phyloP scores from a whole-genome alignment of 139 green algal species.

The Parachlorella kessleri region DNA sequence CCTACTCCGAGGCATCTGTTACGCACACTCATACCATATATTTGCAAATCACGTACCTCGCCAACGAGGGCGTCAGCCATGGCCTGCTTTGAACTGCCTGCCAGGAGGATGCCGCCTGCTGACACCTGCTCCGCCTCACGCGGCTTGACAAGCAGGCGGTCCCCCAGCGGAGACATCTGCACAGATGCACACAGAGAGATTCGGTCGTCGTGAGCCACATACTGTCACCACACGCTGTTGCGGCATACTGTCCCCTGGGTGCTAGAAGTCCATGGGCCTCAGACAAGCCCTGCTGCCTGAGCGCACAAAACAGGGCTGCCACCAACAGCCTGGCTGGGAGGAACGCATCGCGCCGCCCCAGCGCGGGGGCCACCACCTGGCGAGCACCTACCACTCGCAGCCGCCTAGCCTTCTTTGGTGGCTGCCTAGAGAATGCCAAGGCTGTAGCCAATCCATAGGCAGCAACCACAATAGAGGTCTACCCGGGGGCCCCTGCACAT shows the following conservation, averaged over 20 bases:
- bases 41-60: too few species aligned
- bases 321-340: background rate
- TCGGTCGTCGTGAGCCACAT: background rate
- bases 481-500: too few species aligned
- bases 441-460: too few species aligned
- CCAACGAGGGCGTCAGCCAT: constrained; percentile 47
- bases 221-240: too few species aligned
- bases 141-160: constrained; percentile 57
- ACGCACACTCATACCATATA: too few species aligned
- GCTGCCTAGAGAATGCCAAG: too few species aligned
- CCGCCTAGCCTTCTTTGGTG: too few species aligned
- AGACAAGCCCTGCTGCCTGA: background rate
- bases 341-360: background rate
- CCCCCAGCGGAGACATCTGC: constrained; percentile 62
- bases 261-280: background rate
- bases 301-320: background rate
- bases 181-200: background rate
- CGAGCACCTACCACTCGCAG: too few species aligned
- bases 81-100: constrained; percentile 4
- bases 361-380: too few species aligned
- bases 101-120: constrained; percentile 52
- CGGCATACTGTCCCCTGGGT: background rate
- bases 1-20: too few species aligned
- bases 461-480: too few species aligned
- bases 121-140: constrained; percentile 45